Conservation (phyloP, 257 asterid species). For the Gentiana dahurica region DNA sequence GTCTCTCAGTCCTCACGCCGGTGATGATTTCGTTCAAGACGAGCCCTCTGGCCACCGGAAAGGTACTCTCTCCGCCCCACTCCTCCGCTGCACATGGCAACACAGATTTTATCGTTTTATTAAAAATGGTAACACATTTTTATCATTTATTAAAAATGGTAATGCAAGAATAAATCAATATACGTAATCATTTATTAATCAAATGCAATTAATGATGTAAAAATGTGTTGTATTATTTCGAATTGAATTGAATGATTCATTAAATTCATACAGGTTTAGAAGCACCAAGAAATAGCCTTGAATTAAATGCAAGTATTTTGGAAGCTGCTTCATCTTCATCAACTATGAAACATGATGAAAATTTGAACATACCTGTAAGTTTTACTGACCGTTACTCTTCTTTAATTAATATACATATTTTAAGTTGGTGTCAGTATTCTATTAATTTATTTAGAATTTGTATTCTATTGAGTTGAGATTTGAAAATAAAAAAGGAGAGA, state of each 20-base stretch:
- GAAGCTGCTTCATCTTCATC: constrained; percentile 10
- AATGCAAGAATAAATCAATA: too few relatives aligned
- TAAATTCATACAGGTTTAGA: constrained; percentile 43
- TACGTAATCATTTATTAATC: not conserved
- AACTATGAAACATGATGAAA: constrained; percentile 14
- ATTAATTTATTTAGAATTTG: constrained; percentile 8
- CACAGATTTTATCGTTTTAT: not conserved
- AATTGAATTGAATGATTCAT: not conserved
- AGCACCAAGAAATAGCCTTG: constrained; percentile 94
- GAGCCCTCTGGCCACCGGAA: constrained; percentile 17
- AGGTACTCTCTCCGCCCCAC: constrained; percentile 24
- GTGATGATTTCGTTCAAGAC: constrained; percentile 12
- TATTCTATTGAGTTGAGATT: constrained; percentile 24
- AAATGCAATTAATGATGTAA: not conserved
- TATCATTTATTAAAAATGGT: too few relatives aligned
- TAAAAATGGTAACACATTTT: too few relatives aligned
- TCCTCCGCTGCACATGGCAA: not conserved
- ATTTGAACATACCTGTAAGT: constrained; percentile 56
- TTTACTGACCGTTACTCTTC: not conserved
- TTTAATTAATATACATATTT: not conserved
- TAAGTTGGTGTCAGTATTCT: constrained; percentile 21
- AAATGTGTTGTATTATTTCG: not conserved
- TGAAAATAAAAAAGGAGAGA: not conserved
- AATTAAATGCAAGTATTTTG: constrained; percentile 28
- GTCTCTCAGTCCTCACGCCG: not conserved